phyloP scores from a whole-genome alignment of 306 rosid genomes.

The Corylus avellana region DNA sequence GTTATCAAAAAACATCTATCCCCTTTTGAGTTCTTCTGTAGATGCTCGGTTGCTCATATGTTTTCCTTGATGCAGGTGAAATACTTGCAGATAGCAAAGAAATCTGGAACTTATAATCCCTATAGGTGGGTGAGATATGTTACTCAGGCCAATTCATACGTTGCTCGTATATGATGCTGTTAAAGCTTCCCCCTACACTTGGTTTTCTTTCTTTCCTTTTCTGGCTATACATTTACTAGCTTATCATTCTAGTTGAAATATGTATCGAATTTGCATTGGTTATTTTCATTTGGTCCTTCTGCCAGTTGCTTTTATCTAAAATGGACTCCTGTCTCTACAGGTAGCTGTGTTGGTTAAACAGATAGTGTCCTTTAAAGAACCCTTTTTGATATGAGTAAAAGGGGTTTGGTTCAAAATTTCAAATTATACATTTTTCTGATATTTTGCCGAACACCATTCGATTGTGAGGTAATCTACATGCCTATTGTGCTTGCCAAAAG shows the following conservation, averaged over 20 bases:
- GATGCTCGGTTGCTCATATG: constrained; percentile 13
- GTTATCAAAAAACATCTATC: not conserved
- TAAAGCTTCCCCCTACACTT: not conserved
- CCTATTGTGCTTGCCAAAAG: too few relatives aligned
- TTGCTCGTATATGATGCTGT: constrained; percentile 64
- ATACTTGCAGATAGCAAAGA: constrained; percentile 85
- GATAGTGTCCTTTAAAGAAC: not conserved
- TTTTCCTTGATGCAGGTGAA: constrained; percentile 64
- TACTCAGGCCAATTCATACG: constrained; percentile 76
- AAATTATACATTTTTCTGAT: not conserved
- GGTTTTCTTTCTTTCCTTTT: constrained; percentile 16
- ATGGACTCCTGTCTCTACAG: not conserved
- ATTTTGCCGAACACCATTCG: too few relatives aligned
- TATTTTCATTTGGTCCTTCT: not conserved
- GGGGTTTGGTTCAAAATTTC: not conserved
- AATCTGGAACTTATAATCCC: constrained; percentile 64
- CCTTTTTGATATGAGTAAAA: not conserved
- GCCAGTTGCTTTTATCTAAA: not conserved
- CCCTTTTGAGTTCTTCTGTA: constrained; percentile 19
- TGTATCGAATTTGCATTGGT: constrained; percentile 13
- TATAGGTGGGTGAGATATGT: constrained; percentile 90
- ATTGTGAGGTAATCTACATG: too few relatives aligned
- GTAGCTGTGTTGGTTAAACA: not conserved
- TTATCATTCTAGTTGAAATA: constrained; percentile 29
- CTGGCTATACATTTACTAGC: constrained; percentile 20